Conservation (phyloP, 2,329 filamentous ascomycete species). For the Colletotrichum ledebouriae region DNA sequence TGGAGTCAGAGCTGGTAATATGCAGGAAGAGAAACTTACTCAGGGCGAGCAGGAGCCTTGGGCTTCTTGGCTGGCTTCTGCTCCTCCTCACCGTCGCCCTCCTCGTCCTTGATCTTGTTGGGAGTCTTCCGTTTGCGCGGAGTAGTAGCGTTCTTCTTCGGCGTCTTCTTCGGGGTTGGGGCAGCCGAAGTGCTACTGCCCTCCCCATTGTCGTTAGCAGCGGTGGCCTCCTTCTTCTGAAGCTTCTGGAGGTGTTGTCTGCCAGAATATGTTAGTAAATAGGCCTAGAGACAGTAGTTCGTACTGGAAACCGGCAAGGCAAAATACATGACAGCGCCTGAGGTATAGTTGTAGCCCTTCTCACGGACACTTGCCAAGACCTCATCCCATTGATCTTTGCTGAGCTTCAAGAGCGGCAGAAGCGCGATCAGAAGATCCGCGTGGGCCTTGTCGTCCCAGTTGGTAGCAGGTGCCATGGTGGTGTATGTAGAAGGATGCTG, state of each 20-base stretch:
- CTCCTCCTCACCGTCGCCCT: conserved; percentile 46
- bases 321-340: conserved; percentile 56
- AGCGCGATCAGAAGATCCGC: conserved; percentile 55
- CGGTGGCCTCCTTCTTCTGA: conserved; percentile 51
- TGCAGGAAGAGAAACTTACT: conserved; percentile 10
- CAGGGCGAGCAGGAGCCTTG: conserved; percentile 20
- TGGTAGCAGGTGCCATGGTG: conserved; percentile 34
- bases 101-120: conserved; percentile 45
- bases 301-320: conserved; percentile 30
- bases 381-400: conserved; percentile 49
- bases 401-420: conserved; percentile 53
- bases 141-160: conserved; percentile 42
- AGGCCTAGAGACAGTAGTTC: neutral
- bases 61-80: conserved; percentile 45
- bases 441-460: conserved; percentile 55
- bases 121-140: conserved; percentile 50
- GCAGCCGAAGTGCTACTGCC: conserved; percentile 40
- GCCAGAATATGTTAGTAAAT: conserved; percentile 36
- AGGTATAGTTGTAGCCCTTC: conserved; percentile 56
- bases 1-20: neutral
- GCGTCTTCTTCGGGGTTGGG: conserved; percentile 39
- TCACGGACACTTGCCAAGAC: conserved; percentile 50
- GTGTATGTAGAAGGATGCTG: neutral
- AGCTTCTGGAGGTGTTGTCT: conserved; percentile 64
- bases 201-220: conserved; percentile 41